phyloP scores from a whole-genome alignment of 768 basidiomycete genomes.

The Hericium rajendrae region DNA sequence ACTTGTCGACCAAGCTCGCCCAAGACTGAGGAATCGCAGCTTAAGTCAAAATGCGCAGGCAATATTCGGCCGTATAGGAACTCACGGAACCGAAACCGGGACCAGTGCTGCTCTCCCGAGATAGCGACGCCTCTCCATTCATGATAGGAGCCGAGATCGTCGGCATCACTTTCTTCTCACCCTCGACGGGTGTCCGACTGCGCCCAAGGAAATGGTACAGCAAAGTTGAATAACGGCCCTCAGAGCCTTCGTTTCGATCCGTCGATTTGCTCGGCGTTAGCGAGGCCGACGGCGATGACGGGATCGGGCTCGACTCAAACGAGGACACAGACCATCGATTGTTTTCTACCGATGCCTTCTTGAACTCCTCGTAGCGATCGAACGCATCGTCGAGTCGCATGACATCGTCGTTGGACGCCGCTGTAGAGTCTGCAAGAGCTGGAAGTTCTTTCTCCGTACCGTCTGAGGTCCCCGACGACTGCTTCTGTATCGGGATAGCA shows the following conservation, averaged over 20 bases:
- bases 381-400: conserved; percentile 70
- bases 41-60: neutral
- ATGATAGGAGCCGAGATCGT: conserved; percentile 65
- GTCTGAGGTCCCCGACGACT: conserved; percentile 17
- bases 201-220: conserved; percentile 43
- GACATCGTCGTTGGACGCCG: conserved; percentile 15
- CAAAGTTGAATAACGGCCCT: conserved; percentile 10
- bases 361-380: conserved; percentile 82
- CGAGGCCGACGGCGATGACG: neutral
- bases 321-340: conserved; percentile 62
- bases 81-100: conserved; percentile 60
- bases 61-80: conserved; percentile 6
- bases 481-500: conserved; percentile 32
- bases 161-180: conserved; percentile 33
- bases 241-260: conserved; percentile 28
- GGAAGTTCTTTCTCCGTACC: conserved; percentile 42
- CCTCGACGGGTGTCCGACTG: conserved; percentile 43
- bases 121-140: conserved; percentile 26
- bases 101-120: conserved; percentile 35
- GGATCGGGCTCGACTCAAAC: conserved; percentile 25
- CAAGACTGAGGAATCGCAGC: conserved; percentile 49
- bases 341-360: conserved; percentile 36
- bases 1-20: conserved; percentile 84
- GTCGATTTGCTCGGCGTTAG: neutral
- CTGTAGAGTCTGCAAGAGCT: conserved; percentile 6